Conservation (phyloP, 805 yeast species). For the Teunomyces cretensis region DNA sequence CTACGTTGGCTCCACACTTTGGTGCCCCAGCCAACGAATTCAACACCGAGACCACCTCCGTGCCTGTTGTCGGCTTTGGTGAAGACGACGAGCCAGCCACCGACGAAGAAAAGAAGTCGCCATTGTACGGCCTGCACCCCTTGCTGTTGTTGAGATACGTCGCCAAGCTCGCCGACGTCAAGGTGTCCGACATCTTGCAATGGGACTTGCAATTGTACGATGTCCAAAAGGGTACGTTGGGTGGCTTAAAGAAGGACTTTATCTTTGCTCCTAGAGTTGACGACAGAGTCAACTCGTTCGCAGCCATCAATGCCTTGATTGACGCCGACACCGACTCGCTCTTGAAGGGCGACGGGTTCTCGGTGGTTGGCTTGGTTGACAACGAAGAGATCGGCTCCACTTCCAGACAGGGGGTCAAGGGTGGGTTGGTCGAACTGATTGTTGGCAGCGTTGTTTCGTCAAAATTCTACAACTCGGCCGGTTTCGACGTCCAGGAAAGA, state of each 20-base stretch:
- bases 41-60: slow-evolving; percentile 73
- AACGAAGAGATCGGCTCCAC: slow-evolving; percentile 84
- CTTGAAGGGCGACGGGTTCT: slow-evolving; percentile 39
- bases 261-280: slow-evolving; percentile 81
- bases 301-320: slow-evolving; percentile 64
- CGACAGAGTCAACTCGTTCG: slow-evolving; percentile 77
- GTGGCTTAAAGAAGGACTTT: slow-evolving; percentile 77
- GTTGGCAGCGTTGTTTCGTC: slow-evolving; percentile 53
- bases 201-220: slow-evolving; percentile 79
- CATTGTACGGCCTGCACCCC: slow-evolving; percentile 68
- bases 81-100: slow-evolving; percentile 48
- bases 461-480: slow-evolving; percentile 18
- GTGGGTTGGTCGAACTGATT: slow-evolving; percentile 68
- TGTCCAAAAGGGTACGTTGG: slow-evolving; percentile 74
- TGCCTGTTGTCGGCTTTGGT: slow-evolving; percentile 70
- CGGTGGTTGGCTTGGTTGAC: slow-evolving; percentile 67
- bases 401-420: slow-evolving; percentile 79
- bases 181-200: slow-evolving; percentile 62
- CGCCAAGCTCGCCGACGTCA: slow-evolving; percentile 57
- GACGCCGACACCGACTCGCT: slow-evolving; percentile 28
- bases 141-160: slow-evolving; percentile 66
- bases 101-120: slow-evolving; percentile 61
- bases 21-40: slow-evolving; percentile 67
- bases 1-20: slow-evolving; percentile 85
- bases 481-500: slow-evolving; percentile 22